phyloP scores from a whole-genome alignment of 1,284 basidiomycete species.

The Ceratobasidium sp. region DNA sequence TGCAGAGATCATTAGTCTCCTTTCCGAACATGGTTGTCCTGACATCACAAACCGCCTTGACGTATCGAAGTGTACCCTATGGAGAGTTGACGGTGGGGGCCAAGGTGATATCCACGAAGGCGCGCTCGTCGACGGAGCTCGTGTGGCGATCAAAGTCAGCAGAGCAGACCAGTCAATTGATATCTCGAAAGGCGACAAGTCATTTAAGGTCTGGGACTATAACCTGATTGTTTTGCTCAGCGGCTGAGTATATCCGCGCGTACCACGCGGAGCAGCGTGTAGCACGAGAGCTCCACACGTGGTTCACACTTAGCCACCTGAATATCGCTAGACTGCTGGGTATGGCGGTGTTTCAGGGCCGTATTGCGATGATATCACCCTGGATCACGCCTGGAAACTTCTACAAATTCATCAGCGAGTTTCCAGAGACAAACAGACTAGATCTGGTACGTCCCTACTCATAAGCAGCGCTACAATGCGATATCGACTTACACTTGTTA shows the following conservation, averaged over 20 bases:
- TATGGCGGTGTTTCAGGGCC: neutral
- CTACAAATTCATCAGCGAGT: neutral
- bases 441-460: neutral
- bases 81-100: neutral
- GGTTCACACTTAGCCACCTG: slow-evolving; percentile 16
- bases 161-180: neutral
- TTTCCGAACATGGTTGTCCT: no score
- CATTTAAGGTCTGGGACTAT: neutral
- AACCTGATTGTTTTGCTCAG: neutral
- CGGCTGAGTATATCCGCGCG: neutral
- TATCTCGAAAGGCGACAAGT: neutral
- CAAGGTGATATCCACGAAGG: slow-evolving; percentile 13
- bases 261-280: neutral
- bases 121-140: neutral
- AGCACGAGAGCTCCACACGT: slow-evolving; percentile 17
- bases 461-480: no score
- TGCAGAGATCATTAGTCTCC: no score
- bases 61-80: no score
- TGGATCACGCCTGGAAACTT: slow-evolving; percentile 1
- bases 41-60: no score
- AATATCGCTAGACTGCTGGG: slow-evolving; percentile 25
- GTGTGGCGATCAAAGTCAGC: slow-evolving; percentile 10
- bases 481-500: no score
- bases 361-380: neutral
- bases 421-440: neutral